Base-by-base conservation (phyloP, 192 early-diverging fungal genomes). In the Funneliformis geosporum region DNA sequence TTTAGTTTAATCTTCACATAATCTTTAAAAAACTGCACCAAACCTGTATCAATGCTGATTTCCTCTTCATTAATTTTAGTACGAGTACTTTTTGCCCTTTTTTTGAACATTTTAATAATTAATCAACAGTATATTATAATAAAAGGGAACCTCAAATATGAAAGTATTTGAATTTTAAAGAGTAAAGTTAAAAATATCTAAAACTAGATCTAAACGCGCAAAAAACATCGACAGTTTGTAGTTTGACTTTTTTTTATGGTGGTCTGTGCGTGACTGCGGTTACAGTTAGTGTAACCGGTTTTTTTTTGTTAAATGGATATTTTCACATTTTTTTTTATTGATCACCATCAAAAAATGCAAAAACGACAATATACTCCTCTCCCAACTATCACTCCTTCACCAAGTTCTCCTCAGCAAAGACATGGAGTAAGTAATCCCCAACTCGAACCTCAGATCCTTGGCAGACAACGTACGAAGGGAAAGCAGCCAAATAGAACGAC, bases 401-500 rank as follows among this genome's bases (percentile, higher is more conserved):
- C 73, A 60, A 55, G 38, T 5, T 18, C 28, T 2, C 12, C 33
- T 10, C 14, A 46, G 16, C 33, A 50, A n/a, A 75, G 42, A 33
- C 28, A 25, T 16, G 25, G 18, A n/a, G 27, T 55, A n/a, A 75
- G 39, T n/a, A 38, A 8, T 40, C 27, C 73, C n/a, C 73, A 75
- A 50, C n/a, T 46, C 16, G 71, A 73, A n/a, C 28, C 73, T 23
- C 47, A 75, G 18, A 70, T 55, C 18, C 16, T 16, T 1, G 66
- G 27, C 38, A 39, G 27, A 40, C 27, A 25, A 65, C 62, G 66
- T 40, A 39, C 33, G 12, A 68, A 68, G 7, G 25, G 33, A 16
- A 67, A 67, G 18, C 66, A 40, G 4, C 66, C 93, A 27, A 93
- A 92, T 81, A 88, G 96, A 74, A 97, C 95, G 23, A 95, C 96